phyloP scores from a whole-genome alignment of 2,329 filamentous ascomycete species.

The Taxawa tesnikishii region DNA sequence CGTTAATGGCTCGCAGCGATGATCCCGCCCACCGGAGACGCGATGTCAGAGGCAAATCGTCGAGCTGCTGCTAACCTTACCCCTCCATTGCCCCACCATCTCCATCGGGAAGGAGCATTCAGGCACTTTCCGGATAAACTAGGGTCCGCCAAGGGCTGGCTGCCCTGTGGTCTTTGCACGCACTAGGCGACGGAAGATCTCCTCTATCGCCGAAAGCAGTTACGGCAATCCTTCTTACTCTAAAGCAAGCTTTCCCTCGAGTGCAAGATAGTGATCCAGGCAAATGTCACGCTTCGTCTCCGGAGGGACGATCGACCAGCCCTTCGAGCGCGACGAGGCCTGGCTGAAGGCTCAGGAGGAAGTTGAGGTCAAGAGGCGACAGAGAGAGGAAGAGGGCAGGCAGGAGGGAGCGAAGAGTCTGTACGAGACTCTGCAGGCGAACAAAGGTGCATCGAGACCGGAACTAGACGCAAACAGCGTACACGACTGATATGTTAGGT shows the following conservation, averaged over 20 bases:
- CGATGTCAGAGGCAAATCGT: no score
- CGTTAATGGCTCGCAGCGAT: not conserved
- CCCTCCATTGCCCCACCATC: not conserved
- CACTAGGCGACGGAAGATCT: no score
- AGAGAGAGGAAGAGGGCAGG: conserved; percentile 38
- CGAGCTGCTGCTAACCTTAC: no score
- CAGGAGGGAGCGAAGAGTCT: conserved; percentile 47
- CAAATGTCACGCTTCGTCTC: conserved; percentile 40
- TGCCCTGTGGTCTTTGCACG: no score
- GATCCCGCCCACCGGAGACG: not conserved
- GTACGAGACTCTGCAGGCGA: conserved; percentile 66
- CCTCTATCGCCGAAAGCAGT: no score
- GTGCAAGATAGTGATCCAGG: no score
- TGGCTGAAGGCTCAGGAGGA: conserved; percentile 56
- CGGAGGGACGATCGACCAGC: conserved; percentile 34
- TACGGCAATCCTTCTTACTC: no score
- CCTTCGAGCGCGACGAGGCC: conserved; percentile 37
- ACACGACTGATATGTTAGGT: not conserved
- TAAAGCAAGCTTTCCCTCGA: no score
- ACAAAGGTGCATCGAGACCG: conserved; percentile 49
- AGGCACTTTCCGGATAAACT: no score
- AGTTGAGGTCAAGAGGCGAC: conserved; percentile 46
- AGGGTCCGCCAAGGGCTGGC: no score
- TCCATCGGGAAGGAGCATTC: no score
- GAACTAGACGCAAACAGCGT: not conserved